Conservation (phyloP, 129 eudicot genomes). For the Cynara cardunculus region DNA sequence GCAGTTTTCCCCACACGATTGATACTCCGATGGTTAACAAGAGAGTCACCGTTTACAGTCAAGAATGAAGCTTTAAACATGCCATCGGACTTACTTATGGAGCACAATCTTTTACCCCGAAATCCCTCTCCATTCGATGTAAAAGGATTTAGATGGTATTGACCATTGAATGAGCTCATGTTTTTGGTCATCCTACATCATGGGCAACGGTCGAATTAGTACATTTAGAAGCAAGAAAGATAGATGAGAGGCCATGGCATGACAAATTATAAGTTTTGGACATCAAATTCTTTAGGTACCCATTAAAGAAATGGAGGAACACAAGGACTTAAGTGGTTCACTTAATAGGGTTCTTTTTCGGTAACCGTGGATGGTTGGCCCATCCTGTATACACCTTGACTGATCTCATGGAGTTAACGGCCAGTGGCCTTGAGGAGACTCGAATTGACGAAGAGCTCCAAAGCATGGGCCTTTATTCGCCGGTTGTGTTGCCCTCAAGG, state of each 20-base stretch:
- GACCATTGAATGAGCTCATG: constrained; percentile 33
- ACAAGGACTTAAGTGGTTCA: not conserved
- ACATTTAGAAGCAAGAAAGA: not conserved
- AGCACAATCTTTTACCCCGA: constrained; percentile 22
- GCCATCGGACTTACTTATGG: constrained; percentile 23
- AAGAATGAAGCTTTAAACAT: constrained; percentile 41
- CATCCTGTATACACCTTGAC: not conserved
- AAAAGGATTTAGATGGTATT: constrained; percentile 24
- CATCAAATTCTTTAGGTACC: not conserved
- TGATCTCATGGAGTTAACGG: not conserved
- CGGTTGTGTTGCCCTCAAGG: too few relatives aligned
- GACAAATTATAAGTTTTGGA: not conserved
- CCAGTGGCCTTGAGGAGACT: not conserved
- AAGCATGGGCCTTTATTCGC: not conserved
- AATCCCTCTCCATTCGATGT: constrained; percentile 41
- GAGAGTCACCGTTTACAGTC: constrained; percentile 45
- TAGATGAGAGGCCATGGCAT: too few relatives aligned
- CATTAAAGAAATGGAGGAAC: not conserved
- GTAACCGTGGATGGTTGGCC: not conserved
- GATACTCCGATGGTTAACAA: constrained; percentile 27
- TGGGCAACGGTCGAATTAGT: not conserved
- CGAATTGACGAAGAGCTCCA: too few relatives aligned
- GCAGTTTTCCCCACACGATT: constrained; percentile 17
- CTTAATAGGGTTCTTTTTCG: not conserved
- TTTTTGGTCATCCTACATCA: constrained; percentile 32